These are phyloP conservation scores for Eleusine coracana DNA, from an alignment of 176 grass and related monocot genomes.

Conservation along the genomic window DNA sequence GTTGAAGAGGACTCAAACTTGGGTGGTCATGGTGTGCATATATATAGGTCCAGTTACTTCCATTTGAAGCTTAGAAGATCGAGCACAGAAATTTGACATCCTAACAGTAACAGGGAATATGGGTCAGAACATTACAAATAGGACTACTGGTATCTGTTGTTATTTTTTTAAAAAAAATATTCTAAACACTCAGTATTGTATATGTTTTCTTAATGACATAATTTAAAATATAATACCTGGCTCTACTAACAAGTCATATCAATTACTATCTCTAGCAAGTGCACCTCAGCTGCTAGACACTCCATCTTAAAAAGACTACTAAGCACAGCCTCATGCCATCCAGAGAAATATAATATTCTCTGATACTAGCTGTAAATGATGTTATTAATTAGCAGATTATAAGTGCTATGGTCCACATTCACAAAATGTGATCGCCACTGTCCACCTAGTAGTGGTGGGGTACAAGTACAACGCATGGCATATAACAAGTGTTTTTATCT, in stretches of 20 bases:
- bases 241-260: neutral
- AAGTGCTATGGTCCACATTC: slow-evolving; percentile 19
- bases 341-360: neutral
- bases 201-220: too few relatives aligned
- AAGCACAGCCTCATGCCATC: neutral
- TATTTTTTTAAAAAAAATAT: too few relatives aligned
- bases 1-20: too few relatives aligned
- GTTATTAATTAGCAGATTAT: slow-evolving; percentile 6
- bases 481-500: neutral
- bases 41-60: too few relatives aligned
- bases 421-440: slow-evolving; percentile 32
- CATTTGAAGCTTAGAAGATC: too few relatives aligned
- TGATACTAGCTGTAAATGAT: slow-evolving; percentile 28
- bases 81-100: too few relatives aligned
- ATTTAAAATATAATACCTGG: too few relatives aligned
- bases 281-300: neutral
- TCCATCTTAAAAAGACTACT: neutral
- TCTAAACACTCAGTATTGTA: too few relatives aligned
- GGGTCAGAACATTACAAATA: too few relatives aligned
- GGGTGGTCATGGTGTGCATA: too few relatives aligned
- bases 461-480: neutral
- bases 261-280: slow-evolving; percentile 24
- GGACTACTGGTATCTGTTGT: too few relatives aligned
- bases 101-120: too few relatives aligned
- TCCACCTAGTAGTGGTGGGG: slow-evolving; percentile 9